Percentiles rank a stretch among this genome's conserved stretches.
Conservation (phyloP, 768 basidiomycete genomes). For the Erythrobasidium yunnanense region DNA sequence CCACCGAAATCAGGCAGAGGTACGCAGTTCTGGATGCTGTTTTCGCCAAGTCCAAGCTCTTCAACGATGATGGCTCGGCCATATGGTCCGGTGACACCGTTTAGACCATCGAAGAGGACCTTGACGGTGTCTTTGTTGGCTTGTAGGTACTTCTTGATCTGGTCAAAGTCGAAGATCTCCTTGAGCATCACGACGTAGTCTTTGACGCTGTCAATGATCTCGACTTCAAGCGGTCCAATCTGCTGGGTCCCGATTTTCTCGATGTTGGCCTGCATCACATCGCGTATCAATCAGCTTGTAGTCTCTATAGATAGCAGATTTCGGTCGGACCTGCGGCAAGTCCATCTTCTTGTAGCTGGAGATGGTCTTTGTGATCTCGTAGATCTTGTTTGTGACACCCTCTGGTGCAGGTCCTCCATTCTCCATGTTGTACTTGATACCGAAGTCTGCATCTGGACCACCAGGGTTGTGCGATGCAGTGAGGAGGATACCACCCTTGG, state of each 20-base stretch:
- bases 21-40: constrained; percentile 74
- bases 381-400: constrained; percentile 89
- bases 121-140: constrained; percentile 53
- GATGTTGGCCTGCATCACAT: constrained; percentile 57
- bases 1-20: constrained; percentile 94
- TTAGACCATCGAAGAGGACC: constrained; percentile 88
- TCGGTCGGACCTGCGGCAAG: constrained; percentile 53
- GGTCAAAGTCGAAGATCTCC: constrained; percentile 82
- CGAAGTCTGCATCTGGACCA: constrained; percentile 92
- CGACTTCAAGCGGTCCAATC: constrained; percentile 72
- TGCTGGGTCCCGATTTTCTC: constrained; percentile 64
- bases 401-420: constrained; percentile 98
- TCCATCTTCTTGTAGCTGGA: constrained; percentile 73
- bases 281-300: neutral
- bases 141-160: constrained; percentile 78
- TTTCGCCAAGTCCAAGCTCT: constrained; percentile 60
- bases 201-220: constrained; percentile 84
- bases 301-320: neutral
- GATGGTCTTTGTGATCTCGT: constrained; percentile 78
- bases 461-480: constrained; percentile 98
- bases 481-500: constrained; percentile 88
- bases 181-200: constrained; percentile 78
- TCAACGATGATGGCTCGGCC: constrained; percentile 76
- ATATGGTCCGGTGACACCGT: constrained; percentile 96
- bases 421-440: constrained; percentile 97